These are phyloP conservation scores for Amaranthus hypochondriacus DNA, from an alignment of 148 eudicot genomes.

Conservation along the genomic window DNA sequence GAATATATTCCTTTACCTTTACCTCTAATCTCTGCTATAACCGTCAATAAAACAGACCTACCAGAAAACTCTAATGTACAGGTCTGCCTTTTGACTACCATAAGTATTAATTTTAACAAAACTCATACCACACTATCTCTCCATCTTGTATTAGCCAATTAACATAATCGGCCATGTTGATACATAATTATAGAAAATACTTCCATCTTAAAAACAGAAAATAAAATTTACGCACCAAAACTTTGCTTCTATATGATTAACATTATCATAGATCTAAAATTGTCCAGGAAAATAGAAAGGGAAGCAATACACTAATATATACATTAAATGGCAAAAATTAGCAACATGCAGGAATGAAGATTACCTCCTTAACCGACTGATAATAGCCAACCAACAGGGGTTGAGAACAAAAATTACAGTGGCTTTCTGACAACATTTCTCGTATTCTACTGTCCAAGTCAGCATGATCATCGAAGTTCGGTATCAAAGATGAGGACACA, in stretches of 20 bases:
- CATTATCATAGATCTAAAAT: background rate
- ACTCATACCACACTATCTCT: background rate
- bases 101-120: background rate
- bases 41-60: background rate
- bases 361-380: slow-evolving; percentile 89
- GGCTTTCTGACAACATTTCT: slow-evolving; percentile 62
- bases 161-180: background rate
- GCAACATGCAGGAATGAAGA: background rate
- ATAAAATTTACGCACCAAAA: too few species aligned
- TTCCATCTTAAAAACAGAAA: background rate
- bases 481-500: slow-evolving; percentile 46
- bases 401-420: slow-evolving; percentile 62
- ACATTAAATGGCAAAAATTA: background rate
- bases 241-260: background rate
- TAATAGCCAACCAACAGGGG: slow-evolving; percentile 54
- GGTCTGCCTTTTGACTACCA: background rate
- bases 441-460: slow-evolving; percentile 71
- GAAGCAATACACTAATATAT: background rate
- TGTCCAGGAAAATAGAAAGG: background rate
- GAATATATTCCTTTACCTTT: background rate
- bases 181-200: background rate
- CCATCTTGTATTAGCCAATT: background rate
- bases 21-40: background rate
- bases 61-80: background rate
- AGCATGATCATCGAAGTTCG: slow-evolving; percentile 36